Evolutionary conservation across 805 yeast genomes (phyloP).

Genomic region (Wickerhamiella alocasiicola): DNA sequence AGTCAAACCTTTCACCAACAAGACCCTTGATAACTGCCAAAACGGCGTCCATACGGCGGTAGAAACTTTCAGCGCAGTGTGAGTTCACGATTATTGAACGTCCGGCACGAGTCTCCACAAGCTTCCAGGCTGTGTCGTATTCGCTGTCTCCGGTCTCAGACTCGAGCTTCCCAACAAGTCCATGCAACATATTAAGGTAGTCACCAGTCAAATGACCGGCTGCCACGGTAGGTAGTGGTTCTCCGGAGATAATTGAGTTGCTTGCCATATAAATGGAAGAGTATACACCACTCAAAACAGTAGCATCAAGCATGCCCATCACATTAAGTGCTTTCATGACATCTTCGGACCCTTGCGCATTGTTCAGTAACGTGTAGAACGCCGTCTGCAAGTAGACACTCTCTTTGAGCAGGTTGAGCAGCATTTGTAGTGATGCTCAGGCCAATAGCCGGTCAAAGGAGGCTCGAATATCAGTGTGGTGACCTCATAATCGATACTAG

Average conservation of each 20-base stretch:
- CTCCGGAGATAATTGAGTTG: conserved; percentile 22
- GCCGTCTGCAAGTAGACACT: conserved; percentile 21
- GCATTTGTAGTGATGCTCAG: conserved; percentile 23
- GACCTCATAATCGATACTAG: conserved; percentile 15
- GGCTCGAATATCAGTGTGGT: conserved; percentile 26
- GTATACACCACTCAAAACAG: conserved; percentile 22
- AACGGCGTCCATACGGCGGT: conserved; percentile 3
- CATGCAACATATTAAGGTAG: background rate
- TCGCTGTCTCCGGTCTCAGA: background rate
- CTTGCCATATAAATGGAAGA: conserved; percentile 26
- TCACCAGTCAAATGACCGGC: conserved; percentile 21
- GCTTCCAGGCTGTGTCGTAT: background rate
- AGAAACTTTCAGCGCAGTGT: conserved; percentile 3
- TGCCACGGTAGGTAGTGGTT: conserved; percentile 26
- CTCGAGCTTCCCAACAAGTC: background rate
- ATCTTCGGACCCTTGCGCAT: conserved; percentile 18
- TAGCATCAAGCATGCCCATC: conserved; percentile 25
- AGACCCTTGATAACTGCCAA: conserved; percentile 5
- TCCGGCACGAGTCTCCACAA: background rate
- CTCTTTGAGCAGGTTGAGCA: conserved; percentile 21
- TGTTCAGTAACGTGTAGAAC: conserved; percentile 22
- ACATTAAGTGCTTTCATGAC: conserved; percentile 18
- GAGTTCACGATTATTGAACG: background rate
- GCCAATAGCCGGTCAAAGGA: conserved; percentile 26
- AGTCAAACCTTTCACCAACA: conserved; percentile 8